A percentile compares a stretch with the other conserved stretches of the same genome.
These are phyloP conservation scores for Phytophthora litchii DNA, from an alignment of 352 stramenopile species.

Conservation along the genomic window DNA sequence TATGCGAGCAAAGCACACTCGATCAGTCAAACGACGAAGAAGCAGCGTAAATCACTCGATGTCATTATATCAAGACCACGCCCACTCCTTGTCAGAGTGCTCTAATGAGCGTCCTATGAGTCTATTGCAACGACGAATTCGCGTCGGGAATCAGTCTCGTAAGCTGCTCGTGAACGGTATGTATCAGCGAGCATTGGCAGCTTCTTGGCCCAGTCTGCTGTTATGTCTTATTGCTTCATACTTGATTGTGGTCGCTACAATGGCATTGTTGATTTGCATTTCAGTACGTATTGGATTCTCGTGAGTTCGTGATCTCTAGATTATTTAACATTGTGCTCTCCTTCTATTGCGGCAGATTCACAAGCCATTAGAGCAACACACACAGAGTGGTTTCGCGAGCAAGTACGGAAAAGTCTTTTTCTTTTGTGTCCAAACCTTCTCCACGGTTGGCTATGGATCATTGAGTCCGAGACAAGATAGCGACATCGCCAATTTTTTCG, in stretches of 20 bases:
- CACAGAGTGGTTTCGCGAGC: conserved; percentile 2
- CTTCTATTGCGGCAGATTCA: conserved; percentile 7
- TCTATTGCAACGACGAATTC: conserved; percentile 39
- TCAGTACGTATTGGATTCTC: conserved; percentile 34
- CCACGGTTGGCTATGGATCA: conserved; percentile 56
- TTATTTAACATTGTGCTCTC: not conserved
- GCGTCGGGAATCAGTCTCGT: conserved; percentile 51
- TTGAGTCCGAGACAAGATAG: conserved; percentile 52
- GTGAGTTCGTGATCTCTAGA: not conserved
- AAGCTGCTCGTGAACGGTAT: conserved; percentile 49
- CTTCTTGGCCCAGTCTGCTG: conserved; percentile 49
- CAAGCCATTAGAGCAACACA: conserved; percentile 25
- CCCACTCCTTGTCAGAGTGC: conserved; percentile 17
- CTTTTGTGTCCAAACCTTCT: conserved; percentile 70
- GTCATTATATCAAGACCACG: conserved; percentile 18
- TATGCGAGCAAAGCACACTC: not conserved
- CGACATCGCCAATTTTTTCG: conserved; percentile 65
- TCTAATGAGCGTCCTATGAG: conserved; percentile 43
- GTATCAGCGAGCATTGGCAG: conserved; percentile 58
- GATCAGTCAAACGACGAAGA: conserved; percentile 2
- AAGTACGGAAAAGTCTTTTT: conserved; percentile 56
- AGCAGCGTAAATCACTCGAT: not conserved
- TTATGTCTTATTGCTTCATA: conserved; percentile 45
- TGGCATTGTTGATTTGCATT: conserved; percentile 49
- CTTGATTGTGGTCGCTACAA: conserved; percentile 40